Evolutionary conservation across 495 filamentous ascomycete species (phyloP).

Genomic region (Penicillium lividum): DNA sequence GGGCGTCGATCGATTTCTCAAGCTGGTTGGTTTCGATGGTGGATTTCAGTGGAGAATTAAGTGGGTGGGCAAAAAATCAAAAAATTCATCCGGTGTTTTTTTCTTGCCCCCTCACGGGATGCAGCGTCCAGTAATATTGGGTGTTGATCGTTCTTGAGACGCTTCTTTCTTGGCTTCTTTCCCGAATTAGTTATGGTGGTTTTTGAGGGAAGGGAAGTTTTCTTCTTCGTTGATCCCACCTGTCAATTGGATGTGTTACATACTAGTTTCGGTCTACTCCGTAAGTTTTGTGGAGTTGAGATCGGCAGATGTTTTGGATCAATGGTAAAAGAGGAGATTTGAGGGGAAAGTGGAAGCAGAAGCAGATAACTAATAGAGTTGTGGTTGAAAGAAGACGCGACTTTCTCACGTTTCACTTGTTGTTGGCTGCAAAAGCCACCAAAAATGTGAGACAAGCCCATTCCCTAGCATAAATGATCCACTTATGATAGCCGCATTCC

Average conservation of each 20-base stretch:
- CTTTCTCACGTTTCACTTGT: constrained; percentile 15
- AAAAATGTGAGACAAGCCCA: constrained; percentile 33
- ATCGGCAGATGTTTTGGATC: not conserved
- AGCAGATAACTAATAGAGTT: constrained; percentile 7
- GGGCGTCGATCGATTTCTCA: not conserved
- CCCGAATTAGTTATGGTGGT: not conserved
- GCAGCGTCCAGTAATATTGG: constrained; percentile 1
- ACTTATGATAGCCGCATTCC: constrained; percentile 15
- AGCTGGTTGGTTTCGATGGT: constrained; percentile 17
- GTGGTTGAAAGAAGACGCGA: constrained; percentile 3
- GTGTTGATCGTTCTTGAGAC: not conserved
- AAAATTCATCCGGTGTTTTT: constrained; percentile 9
- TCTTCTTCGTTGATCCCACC: not conserved
- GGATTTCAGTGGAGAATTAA: constrained; percentile 9
- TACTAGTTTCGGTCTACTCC: too few species aligned
- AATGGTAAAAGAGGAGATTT: not conserved
- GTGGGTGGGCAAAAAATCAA: not conserved
- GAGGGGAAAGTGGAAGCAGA: not conserved
- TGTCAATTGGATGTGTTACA: not conserved
- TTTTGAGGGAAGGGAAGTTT: not conserved
- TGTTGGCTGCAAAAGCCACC: constrained; percentile 12
- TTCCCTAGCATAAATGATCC: constrained; percentile 9
- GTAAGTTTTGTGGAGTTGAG: not conserved
- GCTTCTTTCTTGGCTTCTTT: constrained; percentile 3
- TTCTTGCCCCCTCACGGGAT: constrained; percentile 12